Conservation (phyloP, 1,139 yeast genomes). For the Suhomyces guaymorum region DNA sequence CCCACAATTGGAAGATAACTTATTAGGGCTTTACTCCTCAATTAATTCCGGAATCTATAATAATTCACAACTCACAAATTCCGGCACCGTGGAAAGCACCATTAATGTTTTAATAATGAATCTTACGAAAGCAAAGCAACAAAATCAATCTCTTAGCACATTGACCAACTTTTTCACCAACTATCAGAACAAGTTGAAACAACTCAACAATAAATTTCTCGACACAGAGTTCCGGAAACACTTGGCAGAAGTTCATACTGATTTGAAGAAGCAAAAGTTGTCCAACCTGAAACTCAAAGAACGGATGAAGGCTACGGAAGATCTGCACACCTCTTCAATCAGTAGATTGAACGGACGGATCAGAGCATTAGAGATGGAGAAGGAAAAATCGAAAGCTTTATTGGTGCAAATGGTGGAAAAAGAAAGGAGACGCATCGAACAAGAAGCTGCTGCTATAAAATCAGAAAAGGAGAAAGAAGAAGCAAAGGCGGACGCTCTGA, state of each 20-base stretch:
- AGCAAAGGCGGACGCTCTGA: too few relatives aligned
- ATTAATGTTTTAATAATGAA: conserved; percentile 31
- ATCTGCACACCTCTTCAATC: conserved; percentile 20
- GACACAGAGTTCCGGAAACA: conserved; percentile 26
- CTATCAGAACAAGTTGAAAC: conserved; percentile 31
- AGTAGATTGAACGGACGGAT: conserved; percentile 22
- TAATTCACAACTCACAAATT: conserved; percentile 59
- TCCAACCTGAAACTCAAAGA: conserved; percentile 22
- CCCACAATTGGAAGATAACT: conserved; percentile 59
- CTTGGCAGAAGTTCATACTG: conserved; percentile 22
- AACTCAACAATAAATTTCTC: conserved; percentile 31
- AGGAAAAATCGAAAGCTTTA: conserved; percentile 12
- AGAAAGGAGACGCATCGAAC: conserved; percentile 6
- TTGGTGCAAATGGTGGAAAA: conserved; percentile 10
- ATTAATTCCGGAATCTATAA: conserved; percentile 63
- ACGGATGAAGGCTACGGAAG: conserved; percentile 22
- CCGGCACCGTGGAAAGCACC: conserved; percentile 50
- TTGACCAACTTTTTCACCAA: conserved; percentile 33
- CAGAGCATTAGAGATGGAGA: conserved; percentile 8
- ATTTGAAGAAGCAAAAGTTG: conserved; percentile 23
- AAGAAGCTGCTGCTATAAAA: conserved; percentile 1
- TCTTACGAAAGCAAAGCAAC: conserved; percentile 39
- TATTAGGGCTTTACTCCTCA: conserved; percentile 56
- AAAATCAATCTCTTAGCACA: conserved; percentile 33
- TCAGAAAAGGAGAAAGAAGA: conserved; percentile 1